These are phyloP conservation scores for Turritis glabra DNA, from an alignment of 345 rosid genomes.

Conservation along the genomic window DNA sequence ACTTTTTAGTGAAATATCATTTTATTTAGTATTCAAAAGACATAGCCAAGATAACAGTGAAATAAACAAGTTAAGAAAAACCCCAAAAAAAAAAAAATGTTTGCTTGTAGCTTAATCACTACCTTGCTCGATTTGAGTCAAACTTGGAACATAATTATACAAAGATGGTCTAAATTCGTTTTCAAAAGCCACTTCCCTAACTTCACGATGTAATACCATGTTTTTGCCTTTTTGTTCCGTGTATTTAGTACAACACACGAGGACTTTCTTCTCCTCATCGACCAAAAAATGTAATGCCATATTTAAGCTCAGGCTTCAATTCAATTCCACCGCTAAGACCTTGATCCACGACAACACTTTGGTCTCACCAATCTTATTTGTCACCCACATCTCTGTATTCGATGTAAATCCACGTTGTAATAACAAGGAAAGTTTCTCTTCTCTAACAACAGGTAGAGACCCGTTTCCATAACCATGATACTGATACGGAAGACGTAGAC, in stretches of 20 bases:
- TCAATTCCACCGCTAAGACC: background rate
- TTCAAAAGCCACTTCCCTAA: background rate
- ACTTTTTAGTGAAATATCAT: no score
- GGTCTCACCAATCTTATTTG: no score
- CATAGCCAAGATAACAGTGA: no score
- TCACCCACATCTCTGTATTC: background rate
- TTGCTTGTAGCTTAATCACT: background rate
- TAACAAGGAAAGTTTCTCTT: background rate
- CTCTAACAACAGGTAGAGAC: background rate
- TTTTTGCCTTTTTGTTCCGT: accelerated
- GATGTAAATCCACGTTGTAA: background rate
- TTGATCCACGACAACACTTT: conserved; percentile 4
- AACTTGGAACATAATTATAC: background rate
- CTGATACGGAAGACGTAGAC: background rate
- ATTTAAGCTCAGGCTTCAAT: background rate
- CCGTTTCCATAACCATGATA: accelerated
- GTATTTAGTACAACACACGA: background rate
- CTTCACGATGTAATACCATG: background rate
- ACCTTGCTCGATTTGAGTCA: background rate
- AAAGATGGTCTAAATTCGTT: background rate
- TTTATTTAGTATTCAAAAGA: no score
- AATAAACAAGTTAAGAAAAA: no score
- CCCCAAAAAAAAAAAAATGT: no score
- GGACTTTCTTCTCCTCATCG: conserved; percentile 4
- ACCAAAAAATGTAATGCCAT: background rate